Evolutionary conservation across 1,284 basidiomycete genomes (phyloP), one percentile per base, ranked within the genome.

Genomic region (Pyrrhoderma lamaoense): DNA sequence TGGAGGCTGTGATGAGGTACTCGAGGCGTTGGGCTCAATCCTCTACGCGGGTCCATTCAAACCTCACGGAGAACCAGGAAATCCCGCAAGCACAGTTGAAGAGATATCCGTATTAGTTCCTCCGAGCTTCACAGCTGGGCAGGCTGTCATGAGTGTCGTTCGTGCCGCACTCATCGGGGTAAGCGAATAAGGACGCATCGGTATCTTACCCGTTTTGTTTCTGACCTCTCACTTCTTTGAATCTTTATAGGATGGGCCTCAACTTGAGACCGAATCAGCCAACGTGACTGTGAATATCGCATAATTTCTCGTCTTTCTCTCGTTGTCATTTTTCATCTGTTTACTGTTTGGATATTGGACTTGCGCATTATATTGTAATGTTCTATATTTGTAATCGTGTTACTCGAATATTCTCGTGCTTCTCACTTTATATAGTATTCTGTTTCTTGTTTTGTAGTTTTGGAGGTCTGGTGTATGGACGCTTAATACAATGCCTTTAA

Each of bases 41-140:
- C 63, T 78, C 23, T 79, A 77, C 61, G 62, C 61, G 14, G 76
- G 77, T 3, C 51, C 59, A 0, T 80, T 67, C 61, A 54, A 64
- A 13, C 76, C 76, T 0, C 45, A 68, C 64, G 44, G 34, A 18
- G 27, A 31, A 31, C 7, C 38, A 18, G 38, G 38, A 22, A 31
- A 31, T 11, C 27, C 27, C 11, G 27, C 27, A 31, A 31, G 27
- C 11, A 31, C 27, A 5, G 27, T 31, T 5, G 67, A 78, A 61
- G 78, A 79, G 60, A 76, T 77, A 56, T 71, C 71, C 4, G 65
- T 79, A 13, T 61, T 60, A 2, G 61, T 80, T 25, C 76, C 76
- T 0, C 22, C 59, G 3, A 42, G 47, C 27, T 56, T 67, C 42
- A 46, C 56, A 36, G 54, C 62, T 16, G 65, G 71, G 11, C 49